Conservation (phyloP, 306 rosid species). For the Abrus pulchellus region DNA sequence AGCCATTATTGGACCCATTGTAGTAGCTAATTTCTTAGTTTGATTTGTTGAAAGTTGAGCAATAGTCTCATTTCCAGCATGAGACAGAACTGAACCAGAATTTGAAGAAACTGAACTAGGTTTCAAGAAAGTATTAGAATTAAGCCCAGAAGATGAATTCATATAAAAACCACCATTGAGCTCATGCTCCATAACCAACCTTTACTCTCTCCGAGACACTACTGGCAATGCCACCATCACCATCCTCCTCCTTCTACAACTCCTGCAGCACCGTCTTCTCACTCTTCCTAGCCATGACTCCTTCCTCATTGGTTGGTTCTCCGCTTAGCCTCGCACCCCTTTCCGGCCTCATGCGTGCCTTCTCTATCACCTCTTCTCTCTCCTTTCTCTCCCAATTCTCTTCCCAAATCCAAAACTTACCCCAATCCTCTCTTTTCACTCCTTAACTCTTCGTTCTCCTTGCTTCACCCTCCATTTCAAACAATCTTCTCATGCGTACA, state of each 20-base stretch:
- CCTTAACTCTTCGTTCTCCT: slow-evolving; percentile 82
- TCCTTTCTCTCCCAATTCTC: slow-evolving; percentile 57
- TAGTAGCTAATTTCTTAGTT: slow-evolving; percentile 49
- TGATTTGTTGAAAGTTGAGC: slow-evolving; percentile 45
- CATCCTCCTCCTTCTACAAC: slow-evolving; percentile 64
- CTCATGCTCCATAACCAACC: slow-evolving; percentile 25
- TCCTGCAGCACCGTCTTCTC: slow-evolving; percentile 60
- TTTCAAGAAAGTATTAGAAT: slow-evolving; percentile 56
- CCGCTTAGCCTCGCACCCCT: slow-evolving; percentile 75
- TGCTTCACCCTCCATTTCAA: slow-evolving; percentile 69
- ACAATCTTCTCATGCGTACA: slow-evolving; percentile 61
- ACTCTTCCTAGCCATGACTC: slow-evolving; percentile 52
- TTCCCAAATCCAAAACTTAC: slow-evolving; percentile 51
- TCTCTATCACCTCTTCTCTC: slow-evolving; percentile 62
- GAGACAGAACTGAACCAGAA: slow-evolving; percentile 47
- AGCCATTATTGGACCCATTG: slow-evolving; percentile 42
- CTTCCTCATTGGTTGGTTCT: slow-evolving; percentile 90
- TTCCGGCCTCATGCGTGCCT: slow-evolving; percentile 92
- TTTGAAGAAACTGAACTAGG: slow-evolving; percentile 52
- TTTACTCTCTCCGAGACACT: slow-evolving; percentile 70
- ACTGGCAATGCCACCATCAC: slow-evolving; percentile 50
- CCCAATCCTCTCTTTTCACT: slow-evolving; percentile 37
- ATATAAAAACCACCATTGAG: slow-evolving; percentile 48
- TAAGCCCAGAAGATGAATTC: slow-evolving; percentile 55
- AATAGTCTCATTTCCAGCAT: slow-evolving; percentile 55